Percentiles rank a stretch among this genome's conserved stretches.
Evolutionary conservation across 352 stramenopile genomes (phyloP).

Genomic region (Blastocystis sp.): DNA sequence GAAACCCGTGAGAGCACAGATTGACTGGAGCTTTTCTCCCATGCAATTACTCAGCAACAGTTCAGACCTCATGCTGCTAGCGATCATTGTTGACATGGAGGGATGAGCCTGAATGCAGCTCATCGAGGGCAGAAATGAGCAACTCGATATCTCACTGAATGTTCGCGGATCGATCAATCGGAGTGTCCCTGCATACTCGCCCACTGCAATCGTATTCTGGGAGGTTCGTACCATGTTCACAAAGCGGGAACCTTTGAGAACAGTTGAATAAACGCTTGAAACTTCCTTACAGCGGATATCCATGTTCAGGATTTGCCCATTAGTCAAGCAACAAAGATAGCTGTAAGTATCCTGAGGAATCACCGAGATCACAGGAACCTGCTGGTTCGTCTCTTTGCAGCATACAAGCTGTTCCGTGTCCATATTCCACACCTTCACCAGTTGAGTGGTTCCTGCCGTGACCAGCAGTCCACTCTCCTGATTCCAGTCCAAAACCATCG

Average conservation of each 20-base stretch:
- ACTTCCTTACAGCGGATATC: neutral
- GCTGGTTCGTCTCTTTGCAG: neutral
- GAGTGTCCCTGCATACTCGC: neutral
- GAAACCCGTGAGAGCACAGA: constrained; percentile 1
- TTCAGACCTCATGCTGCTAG: constrained; percentile 25
- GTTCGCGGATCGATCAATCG: neutral
- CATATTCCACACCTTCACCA: constrained; percentile 51
- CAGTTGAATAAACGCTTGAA: neutral
- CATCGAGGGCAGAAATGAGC: neutral
- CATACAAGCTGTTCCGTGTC: constrained; percentile 11
- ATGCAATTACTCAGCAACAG: neutral
- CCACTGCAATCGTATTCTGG: neutral
- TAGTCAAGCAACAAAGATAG: neutral
- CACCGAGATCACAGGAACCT: neutral
- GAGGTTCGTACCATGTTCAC: neutral
- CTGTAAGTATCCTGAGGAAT: neutral
- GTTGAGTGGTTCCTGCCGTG: neutral
- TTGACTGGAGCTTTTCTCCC: neutral
- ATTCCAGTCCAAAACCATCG: neutral
- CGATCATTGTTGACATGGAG: neutral
- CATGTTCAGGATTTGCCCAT: neutral
- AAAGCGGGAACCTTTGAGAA: neutral
- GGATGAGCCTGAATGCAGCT: neutral
- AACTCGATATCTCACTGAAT: neutral
- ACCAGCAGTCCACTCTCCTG: neutral